Percentiles rank a stretch among this genome's conserved stretches.
Conservation (phyloP, 2,329 filamentous ascomycete genomes). For the Akanthomyces lecanii region DNA sequence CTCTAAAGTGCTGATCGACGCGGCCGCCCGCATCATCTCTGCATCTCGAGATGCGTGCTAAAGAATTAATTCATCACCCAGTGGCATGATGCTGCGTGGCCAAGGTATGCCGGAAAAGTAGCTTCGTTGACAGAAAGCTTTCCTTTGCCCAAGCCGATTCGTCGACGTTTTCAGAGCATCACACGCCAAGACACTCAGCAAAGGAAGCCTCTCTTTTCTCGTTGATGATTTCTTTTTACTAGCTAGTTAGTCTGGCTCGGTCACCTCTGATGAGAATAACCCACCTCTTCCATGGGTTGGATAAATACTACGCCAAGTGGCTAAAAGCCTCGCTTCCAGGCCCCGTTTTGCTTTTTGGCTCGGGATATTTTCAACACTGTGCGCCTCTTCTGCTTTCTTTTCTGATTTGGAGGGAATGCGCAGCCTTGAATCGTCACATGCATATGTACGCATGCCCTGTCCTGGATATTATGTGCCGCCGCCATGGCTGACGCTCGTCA, state of each 20-base stretch:
- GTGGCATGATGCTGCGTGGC: neutral
- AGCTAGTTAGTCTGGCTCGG: neutral
- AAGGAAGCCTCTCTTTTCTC: neutral
- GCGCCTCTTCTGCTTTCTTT: neutral
- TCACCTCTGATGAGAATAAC: too few relatives aligned
- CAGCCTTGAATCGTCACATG: neutral
- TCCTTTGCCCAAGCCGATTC: neutral
- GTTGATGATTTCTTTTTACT: neutral
- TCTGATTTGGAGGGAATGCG: neutral
- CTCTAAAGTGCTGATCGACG: neutral
- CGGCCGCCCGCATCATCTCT: neutral
- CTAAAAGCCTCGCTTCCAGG: conserved; percentile 5
- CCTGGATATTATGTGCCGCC: neutral
- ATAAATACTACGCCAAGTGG: neutral
- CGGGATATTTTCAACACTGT: neutral
- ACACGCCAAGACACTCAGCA: neutral
- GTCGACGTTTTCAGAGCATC: neutral
- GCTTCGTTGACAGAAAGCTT: neutral
- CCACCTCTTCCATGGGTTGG: too few relatives aligned
- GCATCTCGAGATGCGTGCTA: neutral
- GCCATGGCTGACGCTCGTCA: neutral
- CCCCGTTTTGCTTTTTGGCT: conserved; percentile 8
- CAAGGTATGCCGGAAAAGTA: neutral
- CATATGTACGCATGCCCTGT: neutral
- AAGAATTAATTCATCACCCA: neutral